Conservation (phyloP, 805 yeast species). For the Ogataea allantospora region DNA sequence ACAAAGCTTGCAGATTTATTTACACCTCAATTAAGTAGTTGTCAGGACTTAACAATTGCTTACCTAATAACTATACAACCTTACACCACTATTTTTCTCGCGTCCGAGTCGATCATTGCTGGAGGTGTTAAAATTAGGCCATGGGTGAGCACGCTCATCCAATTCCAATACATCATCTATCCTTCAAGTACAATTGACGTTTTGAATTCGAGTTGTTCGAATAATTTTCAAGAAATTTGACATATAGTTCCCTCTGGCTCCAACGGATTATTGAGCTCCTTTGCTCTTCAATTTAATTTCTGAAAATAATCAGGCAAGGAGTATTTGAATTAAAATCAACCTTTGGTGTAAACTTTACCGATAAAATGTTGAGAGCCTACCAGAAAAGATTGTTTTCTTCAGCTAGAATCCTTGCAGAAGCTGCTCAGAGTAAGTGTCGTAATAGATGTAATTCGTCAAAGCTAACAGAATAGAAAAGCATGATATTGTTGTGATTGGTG, state of each 20-base stretch:
- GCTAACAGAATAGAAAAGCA: constrained; percentile 46
- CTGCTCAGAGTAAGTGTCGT: constrained; percentile 27
- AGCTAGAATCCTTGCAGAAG: constrained; percentile 29
- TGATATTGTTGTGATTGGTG: constrained; percentile 94
- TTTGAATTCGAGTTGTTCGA: too few species aligned
- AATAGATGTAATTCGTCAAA: background rate
- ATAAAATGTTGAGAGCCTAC: constrained; percentile 32
- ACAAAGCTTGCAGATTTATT: too few species aligned
- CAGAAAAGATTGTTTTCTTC: constrained; percentile 34
- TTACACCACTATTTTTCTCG: constrained; percentile 7
- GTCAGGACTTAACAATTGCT: too few species aligned
- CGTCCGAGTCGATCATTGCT: constrained; percentile 8
- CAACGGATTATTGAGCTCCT: constrained; percentile 10
- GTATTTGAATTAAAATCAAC: background rate
- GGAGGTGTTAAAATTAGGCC: too few species aligned
- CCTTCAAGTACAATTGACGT: too few species aligned
- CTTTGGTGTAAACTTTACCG: background rate
- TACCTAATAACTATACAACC: constrained; percentile 2
- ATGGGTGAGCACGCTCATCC: background rate
- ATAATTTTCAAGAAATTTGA: background rate
- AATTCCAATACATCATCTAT: background rate
- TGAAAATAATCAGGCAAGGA: constrained; percentile 3
- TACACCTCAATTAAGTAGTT: too few species aligned
- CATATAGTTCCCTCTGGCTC: background rate
- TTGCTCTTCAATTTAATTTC: background rate